phyloP scores from a whole-genome alignment of 179 eudicot species.

The Camellia oleifera region DNA sequence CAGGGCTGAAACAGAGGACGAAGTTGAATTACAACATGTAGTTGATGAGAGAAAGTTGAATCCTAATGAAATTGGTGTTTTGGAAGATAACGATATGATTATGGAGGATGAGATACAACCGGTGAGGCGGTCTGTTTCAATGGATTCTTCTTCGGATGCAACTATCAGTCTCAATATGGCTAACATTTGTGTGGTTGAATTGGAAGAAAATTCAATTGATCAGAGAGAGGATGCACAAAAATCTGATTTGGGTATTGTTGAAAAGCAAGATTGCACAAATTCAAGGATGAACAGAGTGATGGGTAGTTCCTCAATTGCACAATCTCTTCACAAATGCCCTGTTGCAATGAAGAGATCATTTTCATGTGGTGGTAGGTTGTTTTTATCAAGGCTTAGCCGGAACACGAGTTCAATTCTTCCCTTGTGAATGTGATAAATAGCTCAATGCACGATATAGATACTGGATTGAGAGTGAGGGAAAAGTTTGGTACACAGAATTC shows the following conservation, averaged over 20 bases:
- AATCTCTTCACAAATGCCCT: conserved; percentile 10
- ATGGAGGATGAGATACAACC: background rate
- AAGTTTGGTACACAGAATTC: too few species aligned
- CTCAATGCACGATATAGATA: background rate
- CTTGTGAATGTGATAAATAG: conserved; percentile 6
- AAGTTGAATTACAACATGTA: background rate
- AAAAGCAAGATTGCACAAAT: background rate
- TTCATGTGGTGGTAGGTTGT: conserved; percentile 17
- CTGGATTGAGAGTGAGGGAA: background rate
- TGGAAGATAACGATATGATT: background rate
- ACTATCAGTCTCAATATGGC: too few species aligned
- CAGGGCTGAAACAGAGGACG: conserved; percentile 13
- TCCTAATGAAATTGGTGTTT: background rate
- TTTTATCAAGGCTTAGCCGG: conserved; percentile 14
- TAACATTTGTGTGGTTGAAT: background rate
- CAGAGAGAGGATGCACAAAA: background rate
- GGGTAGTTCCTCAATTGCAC: conserved; percentile 12
- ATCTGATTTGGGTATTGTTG: background rate
- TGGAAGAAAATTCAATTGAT: background rate
- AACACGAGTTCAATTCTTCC: conserved; percentile 19
- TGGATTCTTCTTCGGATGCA: conserved; percentile 9
- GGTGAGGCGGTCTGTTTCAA: conserved; percentile 18
- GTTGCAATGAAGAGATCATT: conserved; percentile 25
- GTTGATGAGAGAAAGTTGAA: background rate
- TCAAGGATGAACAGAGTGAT: background rate